Conservation (phyloP, 306 rosid species). For the Crotalaria pallida region DNA sequence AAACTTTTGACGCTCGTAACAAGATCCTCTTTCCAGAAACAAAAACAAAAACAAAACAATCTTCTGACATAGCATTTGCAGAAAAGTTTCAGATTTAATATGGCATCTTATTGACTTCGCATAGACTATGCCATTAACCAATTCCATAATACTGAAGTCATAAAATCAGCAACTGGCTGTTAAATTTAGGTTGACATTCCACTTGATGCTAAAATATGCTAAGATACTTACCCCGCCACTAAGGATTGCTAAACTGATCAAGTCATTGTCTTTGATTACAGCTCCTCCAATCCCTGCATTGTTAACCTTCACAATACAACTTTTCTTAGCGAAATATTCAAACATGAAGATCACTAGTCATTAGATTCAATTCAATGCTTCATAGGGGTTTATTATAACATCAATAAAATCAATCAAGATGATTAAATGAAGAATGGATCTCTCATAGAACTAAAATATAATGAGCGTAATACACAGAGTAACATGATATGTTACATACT, state of each 20-base stretch:
- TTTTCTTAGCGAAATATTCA: neutral
- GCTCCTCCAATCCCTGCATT: conserved; percentile 45
- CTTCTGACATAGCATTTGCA: neutral
- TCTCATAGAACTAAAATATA: neutral
- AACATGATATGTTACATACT: neutral
- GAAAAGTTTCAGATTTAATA: neutral
- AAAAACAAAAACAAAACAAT: neutral
- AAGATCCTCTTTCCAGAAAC: neutral
- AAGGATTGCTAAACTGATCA: neutral
- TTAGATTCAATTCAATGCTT: neutral
- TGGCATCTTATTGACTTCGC: neutral
- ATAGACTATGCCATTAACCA: neutral
- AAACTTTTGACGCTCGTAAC: neutral
- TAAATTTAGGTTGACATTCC: neutral
- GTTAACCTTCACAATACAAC: conserved; percentile 29
- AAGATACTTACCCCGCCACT: conserved; percentile 5
- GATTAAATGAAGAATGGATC: neutral
- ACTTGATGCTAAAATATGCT: neutral
- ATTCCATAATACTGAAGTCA: neutral
- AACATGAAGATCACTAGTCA: neutral
- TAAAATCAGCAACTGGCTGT: neutral
- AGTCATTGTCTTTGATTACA: neutral
- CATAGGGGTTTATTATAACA: neutral
- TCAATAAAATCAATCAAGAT: neutral
- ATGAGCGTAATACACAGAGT: neutral